Evolutionary conservation across 1,284 basidiomycete species (phyloP), one percentile per base, ranked within the genome.

Genomic region (Moesziomyces sp.): DNA sequence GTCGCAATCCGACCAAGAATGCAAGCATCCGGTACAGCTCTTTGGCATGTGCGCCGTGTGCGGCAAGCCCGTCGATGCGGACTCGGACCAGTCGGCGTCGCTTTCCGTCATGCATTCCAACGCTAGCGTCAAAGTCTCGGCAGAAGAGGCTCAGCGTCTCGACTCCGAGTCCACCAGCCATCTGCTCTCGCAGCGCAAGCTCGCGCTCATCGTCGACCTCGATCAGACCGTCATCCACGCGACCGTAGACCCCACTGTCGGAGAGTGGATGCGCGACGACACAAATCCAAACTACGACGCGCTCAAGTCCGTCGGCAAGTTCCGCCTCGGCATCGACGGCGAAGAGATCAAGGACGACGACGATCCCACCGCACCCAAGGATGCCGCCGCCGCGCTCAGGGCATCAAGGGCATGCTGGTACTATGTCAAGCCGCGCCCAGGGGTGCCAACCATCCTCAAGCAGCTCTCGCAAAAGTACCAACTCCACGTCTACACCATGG

Each of bases 401-500:
- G 69, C 69, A 5, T 66, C 63, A 5, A 63, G 66, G 56, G 92
- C 92, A 0, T 93, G 93, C 79, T 92, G 93, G 89, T 98, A 98
- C 86, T 99, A 96, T 85, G 93, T 98, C 85, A 99, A 99, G 85
- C 64, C 60, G 74, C 95, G 96, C 74, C 96, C 96, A 0, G 93
- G 94, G n/a, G 89, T 94, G 84, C 85, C 88, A 48, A 86, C 89
- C 46, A 97, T 99, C 83, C 87, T 99, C 52, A 85, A 87, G 64
- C 86, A 88, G 47, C 88, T 93, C 74, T 89, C 92, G 46, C 85
- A 88, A 58, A 90, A 91, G 80, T 99, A 97, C 85, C 94, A 99
- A 86, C 93, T 99, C 92, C 96, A 99, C 85, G 94, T 99, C 52
- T 99, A 99, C 86, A 99, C 96, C 26, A 99, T 99, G 94, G 96